Evolutionary conservation across 129 eudicot genomes (phyloP).

Genomic region (Escallonia herrerae): DNA sequence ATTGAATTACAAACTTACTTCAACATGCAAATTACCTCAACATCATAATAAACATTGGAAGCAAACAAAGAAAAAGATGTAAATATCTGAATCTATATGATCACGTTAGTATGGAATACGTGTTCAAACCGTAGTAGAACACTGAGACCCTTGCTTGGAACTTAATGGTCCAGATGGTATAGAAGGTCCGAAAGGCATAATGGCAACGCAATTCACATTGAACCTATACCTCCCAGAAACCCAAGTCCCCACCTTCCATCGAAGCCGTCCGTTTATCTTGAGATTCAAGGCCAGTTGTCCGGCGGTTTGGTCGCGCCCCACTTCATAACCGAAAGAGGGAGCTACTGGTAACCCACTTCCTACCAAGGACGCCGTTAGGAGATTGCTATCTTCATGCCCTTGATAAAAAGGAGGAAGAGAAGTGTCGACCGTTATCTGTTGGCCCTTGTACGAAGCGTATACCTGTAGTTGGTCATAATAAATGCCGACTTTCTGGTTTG

Average conservation of each 20-base stretch:
- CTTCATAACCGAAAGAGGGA: slow-evolving; percentile 55
- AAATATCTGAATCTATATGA: background rate
- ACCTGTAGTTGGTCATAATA: slow-evolving; percentile 54
- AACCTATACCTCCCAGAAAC: slow-evolving; percentile 65
- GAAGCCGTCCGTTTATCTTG: slow-evolving; percentile 52
- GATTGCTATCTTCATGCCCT: slow-evolving; percentile 46
- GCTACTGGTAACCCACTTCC: slow-evolving; percentile 59
- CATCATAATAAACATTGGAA: background rate
- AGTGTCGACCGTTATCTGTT: slow-evolving; percentile 55
- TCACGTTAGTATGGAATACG: background rate
- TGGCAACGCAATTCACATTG: slow-evolving; percentile 53
- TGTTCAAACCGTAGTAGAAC: slow-evolving; percentile 47
- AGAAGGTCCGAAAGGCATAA: slow-evolving; percentile 52
- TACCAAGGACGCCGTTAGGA: slow-evolving; percentile 39
- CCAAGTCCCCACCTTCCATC: slow-evolving; percentile 84
- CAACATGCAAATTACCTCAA: background rate
- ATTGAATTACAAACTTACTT: background rate
- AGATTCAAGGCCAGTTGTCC: slow-evolving; percentile 50
- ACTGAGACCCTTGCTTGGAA: slow-evolving; percentile 55
- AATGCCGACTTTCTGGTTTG: slow-evolving; percentile 70
- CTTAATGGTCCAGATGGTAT: slow-evolving; percentile 51
- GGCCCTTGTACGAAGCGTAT: slow-evolving; percentile 68
- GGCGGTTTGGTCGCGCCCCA: slow-evolving; percentile 46
- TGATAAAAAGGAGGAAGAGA: slow-evolving; percentile 65
- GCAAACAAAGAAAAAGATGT: background rate